Base-by-base conservation (phyloP, 805 yeast species). In the Candida verbasci region DNA sequence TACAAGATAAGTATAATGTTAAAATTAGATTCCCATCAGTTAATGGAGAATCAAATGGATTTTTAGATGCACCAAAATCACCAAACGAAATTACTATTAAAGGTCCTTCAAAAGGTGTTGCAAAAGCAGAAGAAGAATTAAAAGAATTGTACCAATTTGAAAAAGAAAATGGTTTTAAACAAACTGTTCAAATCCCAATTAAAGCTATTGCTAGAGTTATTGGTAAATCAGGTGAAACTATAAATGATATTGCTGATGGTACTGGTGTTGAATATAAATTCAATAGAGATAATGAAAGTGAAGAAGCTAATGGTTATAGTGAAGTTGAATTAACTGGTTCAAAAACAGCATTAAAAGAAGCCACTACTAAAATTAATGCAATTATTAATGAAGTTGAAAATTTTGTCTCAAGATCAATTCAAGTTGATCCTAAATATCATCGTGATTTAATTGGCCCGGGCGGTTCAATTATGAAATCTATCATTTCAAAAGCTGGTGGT, bases 61-160 rank as follows among this genome's bases (percentile, higher is more conserved):
- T 42, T 35, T 43, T 51, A 29, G 72, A 68, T 44, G 56, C 68
- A 2, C 69, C 72, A 24, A 68, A 67, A 25, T 69, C 67, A 39
- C 65, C 69, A 49, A 74, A 78, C 52, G 93, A 85, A 48, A 80
- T 83, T 28, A 65, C 72, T 21, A 74, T 91, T 40, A 80, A 80
- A 52, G 97, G 97, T 38, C 95, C 97, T 34, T 85, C 97, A 17
- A 82, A 81, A 60, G 93, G 91, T 48, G 97, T 85, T 23, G 71
- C 77, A 23, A 80, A 80, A 56, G 94, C 94, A 23, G 78, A 78
- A 55, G 89, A 81, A 44, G 97, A 89, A 66, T 65, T 94, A 53
- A 72, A 74, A 48, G 96, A 88, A 39, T 72, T 94, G 44, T 69
- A 86, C 47, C 82, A 83, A 47, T 93, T 82, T 58, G 97, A 89